Evolutionary conservation across 2,329 filamentous ascomycete species (phyloP), one percentile per base, ranked within the genome.

Genomic region (Arthrocladium fulminans): DNA sequence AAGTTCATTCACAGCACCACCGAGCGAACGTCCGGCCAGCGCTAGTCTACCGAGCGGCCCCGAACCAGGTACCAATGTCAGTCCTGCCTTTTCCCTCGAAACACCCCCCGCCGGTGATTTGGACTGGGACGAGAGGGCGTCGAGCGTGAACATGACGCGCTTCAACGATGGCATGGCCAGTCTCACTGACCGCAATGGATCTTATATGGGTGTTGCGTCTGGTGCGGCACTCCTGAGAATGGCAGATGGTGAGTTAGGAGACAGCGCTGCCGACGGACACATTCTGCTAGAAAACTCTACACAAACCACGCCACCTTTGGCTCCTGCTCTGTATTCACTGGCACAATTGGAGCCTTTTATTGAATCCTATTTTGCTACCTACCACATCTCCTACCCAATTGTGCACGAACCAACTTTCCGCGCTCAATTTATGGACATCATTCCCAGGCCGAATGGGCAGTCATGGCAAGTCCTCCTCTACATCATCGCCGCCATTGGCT

Each of bases 141-240:
- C 71, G 67, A 56, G 76, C 72, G 5, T 61, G 63, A 51, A 76
- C 73, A 2, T 71, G 67, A 51, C 76, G 73, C 32, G 32, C 32
- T 55, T 76, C 72, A 7, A 61, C 62, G 22, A 70, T 59, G 1
- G 72, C 69, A 53, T 76, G 73, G 5, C 74, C 73, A 13, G 64
- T 65, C 24, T 51, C 24, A 22, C 34, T 9, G 45, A 48, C 25
- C 22, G 27, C 12, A 27, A 39, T 12, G 45, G 49, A 4, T 35
- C 32, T 15, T 51, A 51, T 30, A 48, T 51, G 38, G 49, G 49
- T 12, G 40, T 51, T 15, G 49, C 49, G 19, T 51, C 49, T 37
- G 45, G 49, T 3, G 38, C 45, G 13, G 49, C 49, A 3, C 45
- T 51, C 13, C 45, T 51, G 15, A 32, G 45, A n/a, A 42, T 51